Evolutionary conservation across 2,329 filamentous ascomycete genomes (phyloP).

Genomic region (Calonectria hawksworthii): DNA sequence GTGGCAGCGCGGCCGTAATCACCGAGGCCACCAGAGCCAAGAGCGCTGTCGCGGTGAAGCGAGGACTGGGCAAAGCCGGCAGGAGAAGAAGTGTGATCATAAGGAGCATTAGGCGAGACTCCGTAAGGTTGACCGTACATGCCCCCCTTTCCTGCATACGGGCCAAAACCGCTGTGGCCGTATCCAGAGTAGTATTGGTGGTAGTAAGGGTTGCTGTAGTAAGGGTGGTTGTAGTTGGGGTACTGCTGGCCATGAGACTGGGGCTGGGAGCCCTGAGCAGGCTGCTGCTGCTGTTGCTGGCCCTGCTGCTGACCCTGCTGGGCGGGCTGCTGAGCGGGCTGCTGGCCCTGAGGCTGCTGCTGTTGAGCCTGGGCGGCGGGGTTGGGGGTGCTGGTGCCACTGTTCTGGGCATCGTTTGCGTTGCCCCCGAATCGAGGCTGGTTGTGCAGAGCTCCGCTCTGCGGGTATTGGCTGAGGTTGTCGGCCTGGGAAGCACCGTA

Average conservation of each 20-base stretch:
- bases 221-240: conserved; percentile 68
- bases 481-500: conserved; percentile 78
- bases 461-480: conserved; percentile 78
- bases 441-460: conserved; percentile 72
- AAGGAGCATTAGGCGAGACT: conserved; percentile 69
- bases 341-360: conserved; percentile 54
- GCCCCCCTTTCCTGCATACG: conserved; percentile 68
- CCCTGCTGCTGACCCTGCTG: conserved; percentile 62
- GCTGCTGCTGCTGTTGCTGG: conserved; percentile 62
- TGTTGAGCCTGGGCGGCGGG: conserved; percentile 73
- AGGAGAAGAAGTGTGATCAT: conserved; percentile 69
- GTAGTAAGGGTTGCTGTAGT: conserved; percentile 75
- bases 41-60: conserved; percentile 65
- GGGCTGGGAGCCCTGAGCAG: conserved; percentile 59
- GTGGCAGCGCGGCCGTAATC: conserved; percentile 68
- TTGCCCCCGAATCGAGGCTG: conserved; percentile 71
- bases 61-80: conserved; percentile 68
- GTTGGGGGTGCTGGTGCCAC: conserved; percentile 92
- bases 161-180: conserved; percentile 65
- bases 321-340: conserved; percentile 55
- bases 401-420: conserved; percentile 80
- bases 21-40: conserved; percentile 65
- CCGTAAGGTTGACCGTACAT: conserved; percentile 71
- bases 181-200: conserved; percentile 71
- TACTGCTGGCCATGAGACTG: conserved; percentile 64